phyloP scores from a whole-genome alignment of 139 green algal species.

The Diplosphaera chodatii region DNA sequence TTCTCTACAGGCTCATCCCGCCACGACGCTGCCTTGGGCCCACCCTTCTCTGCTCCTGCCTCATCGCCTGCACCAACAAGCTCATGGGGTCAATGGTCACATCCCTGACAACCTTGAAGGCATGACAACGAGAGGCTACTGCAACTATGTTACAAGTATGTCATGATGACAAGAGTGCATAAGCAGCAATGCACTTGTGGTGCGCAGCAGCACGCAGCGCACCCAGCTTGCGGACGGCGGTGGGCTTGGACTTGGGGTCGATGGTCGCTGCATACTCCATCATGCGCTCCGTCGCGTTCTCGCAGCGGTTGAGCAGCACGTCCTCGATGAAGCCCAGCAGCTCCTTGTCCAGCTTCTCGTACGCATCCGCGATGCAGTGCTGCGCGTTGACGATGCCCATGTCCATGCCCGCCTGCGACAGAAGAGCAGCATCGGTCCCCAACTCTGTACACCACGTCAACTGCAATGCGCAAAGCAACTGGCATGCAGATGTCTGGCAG shows the following conservation, averaged over 20 bases:
- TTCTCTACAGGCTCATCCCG: constrained; percentile 75
- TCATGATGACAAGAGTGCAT: too few relatives aligned
- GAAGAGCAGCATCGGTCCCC: too few relatives aligned
- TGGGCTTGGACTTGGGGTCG: constrained; percentile 92
- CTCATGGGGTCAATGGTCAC: too few relatives aligned
- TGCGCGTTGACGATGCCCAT: constrained; percentile 98
- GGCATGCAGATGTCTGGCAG: too few relatives aligned
- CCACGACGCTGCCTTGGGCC: constrained; percentile 54
- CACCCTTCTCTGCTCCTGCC: background rate
- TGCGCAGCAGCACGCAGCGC: too few relatives aligned
- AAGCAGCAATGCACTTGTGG: too few relatives aligned
- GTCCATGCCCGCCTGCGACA: constrained; percentile 91
- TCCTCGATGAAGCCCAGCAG: constrained; percentile 95
- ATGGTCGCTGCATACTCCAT: constrained; percentile 84
- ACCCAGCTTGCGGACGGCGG: constrained; percentile 64
- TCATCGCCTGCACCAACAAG: background rate
- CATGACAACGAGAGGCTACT: too few relatives aligned
- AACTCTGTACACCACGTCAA: too few relatives aligned
- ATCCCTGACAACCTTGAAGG: too few relatives aligned
- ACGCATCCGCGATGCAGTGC: constrained; percentile 88
- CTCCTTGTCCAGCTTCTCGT: constrained; percentile 97
- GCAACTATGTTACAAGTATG: too few relatives aligned
- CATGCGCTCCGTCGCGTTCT: constrained; percentile 96
- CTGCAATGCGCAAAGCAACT: too few relatives aligned
- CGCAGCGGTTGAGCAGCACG: constrained; percentile 93